Base-by-base conservation (phyloP, 2,329 filamentous ascomycete genomes). In the Monosporascus sp. region DNA sequence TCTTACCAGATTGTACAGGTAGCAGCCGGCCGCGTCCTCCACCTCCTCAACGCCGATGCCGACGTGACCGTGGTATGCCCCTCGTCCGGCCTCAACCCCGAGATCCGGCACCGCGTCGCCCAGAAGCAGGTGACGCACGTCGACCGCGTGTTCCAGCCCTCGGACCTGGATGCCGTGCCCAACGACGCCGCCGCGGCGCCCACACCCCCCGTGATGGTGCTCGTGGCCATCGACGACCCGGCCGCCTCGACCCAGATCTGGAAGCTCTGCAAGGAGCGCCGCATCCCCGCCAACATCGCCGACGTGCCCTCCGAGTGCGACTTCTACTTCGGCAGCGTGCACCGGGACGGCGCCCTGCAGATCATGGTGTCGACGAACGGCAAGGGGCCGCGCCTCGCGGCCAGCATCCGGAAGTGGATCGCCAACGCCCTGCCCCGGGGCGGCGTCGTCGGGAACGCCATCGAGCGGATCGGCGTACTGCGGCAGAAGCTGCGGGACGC, bases 361-460 rank as follows among this genome's bases (percentile, higher is more conserved):
- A 87, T 99, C 65, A 99, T 99, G 94, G 93, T 99, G 63, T 95
- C 89, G 74, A 99, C 94, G 37, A 99, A 97, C 69, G 94, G 94
- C 50, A 97, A 96, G 68, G 94, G 94, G 0, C 94, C 94, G 0
- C 86, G 93, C 67, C 75, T 99, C 58, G 94, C 94, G 9, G 93
- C 90, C 61, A 86, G 92, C 48, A 88, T 99, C 49, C 78, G 93
- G 51, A 82, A 87, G 67, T 84, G 88, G 67, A 96, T 99, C 59
- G 92, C 91, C 18, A 79, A 77, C 20, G 79, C 78, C 48, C 74
- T 99, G 53, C 94, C 94, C 1, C 74, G 76, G 18, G 91, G 94
- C 59, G 87, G 89, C 35, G 94, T 94, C 60, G 87, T 89, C 31
- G 94, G 94, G 8, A 84, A 86, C 48, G 94, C 94, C 7, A 92